Conservation (phyloP, 176 grass and related monocot genomes). For the Avena eriantha region DNA sequence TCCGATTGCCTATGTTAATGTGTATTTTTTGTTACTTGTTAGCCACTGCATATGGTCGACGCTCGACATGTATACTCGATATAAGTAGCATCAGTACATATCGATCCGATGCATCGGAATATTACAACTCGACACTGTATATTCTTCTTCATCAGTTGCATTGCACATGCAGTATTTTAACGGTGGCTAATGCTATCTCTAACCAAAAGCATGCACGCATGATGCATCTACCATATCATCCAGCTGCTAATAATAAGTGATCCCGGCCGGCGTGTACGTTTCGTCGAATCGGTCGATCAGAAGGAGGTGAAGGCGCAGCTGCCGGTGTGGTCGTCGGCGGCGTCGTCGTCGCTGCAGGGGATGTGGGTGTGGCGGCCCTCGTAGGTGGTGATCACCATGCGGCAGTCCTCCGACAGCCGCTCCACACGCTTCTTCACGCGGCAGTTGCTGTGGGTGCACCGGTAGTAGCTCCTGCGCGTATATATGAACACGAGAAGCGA, state of each 20-base stretch:
- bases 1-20: no score
- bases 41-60: not conserved
- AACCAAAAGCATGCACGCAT: not conserved
- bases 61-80: not conserved
- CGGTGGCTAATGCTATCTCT: not conserved
- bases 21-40: no score
- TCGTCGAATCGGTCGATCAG: slow-evolving; percentile 34
- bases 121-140: not conserved
- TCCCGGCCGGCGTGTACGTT: slow-evolving; percentile 1
- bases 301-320: slow-evolving; percentile 76
- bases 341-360: slow-evolving; percentile 74
- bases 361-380: slow-evolving; percentile 91
- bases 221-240: not conserved
- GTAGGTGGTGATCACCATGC: slow-evolving; percentile 98
- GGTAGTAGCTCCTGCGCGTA: slow-evolving; percentile 81
- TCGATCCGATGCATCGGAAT: not conserved
- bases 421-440: slow-evolving; percentile 99
- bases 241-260: not conserved
- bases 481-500: not conserved
- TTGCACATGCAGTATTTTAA: not conserved
- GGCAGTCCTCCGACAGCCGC: slow-evolving; percentile 85
- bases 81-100: not conserved
- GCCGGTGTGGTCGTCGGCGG: slow-evolving; percentile 56
- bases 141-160: not conserved
- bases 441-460: slow-evolving; percentile 95